Base-by-base conservation (phyloP, 129 eudicot genomes). In the Tagetes patula region DNA sequence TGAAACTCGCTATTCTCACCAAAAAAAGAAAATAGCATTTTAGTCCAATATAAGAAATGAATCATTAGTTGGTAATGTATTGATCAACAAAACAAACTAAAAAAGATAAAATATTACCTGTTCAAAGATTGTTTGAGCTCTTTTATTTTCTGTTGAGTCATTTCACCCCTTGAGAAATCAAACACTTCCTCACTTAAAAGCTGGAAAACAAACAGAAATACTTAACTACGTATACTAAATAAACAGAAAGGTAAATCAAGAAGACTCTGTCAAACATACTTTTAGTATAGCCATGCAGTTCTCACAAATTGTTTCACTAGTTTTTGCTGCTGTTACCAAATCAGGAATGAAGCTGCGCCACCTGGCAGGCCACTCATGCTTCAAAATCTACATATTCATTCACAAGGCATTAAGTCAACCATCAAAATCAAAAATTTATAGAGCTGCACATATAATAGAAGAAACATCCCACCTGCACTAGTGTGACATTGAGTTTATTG, bases 101-200 rank as follows among this genome's bases (percentile, higher is more conserved):
- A 8, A 77, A n/a, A 64, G 64, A 20, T 49, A 47, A 37, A 33
- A 43, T 56, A 5, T 49, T 82, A 85, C 98, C 96, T 92, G 84
- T 94, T 94, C 75, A 94, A 62, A 32, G 99, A 94, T 74, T 94
- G 93, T 77, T 94, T 94, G 40, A 94, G 95, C 87, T 94, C 99
- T 80, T 88, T 94, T 31, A 94, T 94, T 85, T 94, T 94, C 80
- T 88, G 97, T 52, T 90, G 99, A 7, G 99, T 94, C 99, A 94
- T 94, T 87, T 94, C 99, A 71, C 99, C 99, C 87, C 99, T 94
- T 40, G 99, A 94, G 84, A 94, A 94, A 82, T 94, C 99, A 54
- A 94, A 94, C 65, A 94, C 99, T 84, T 94, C 99, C 64, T 94
- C 99, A 78, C 99, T 94, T 70, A 94, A 41, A 67, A 94, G 97